Evolutionary conservation across 192 early-diverging fungal species (phyloP), one percentile per base, ranked within the genome.

Genomic region (Kappamyces sp.): DNA sequence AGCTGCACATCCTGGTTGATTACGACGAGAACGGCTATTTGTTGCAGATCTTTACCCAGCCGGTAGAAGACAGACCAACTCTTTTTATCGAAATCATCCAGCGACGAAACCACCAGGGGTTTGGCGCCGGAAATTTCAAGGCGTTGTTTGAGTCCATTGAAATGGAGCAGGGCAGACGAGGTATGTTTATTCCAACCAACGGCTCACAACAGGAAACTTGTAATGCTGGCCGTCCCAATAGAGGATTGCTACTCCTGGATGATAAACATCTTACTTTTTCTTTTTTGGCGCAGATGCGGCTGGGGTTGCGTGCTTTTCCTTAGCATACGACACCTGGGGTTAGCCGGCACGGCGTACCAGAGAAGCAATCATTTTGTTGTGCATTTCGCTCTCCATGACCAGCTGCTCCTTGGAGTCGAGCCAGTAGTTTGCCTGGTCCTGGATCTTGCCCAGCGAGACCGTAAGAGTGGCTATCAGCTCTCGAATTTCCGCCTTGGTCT

Each of bases 51-150:
- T 79, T 78, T 57, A 89, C 87, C 54, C 87, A 89, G 72, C 93
- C 93, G 10, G 72, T 93, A 10, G 87, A 94, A 75, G 95, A 98
- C 68, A 83, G 95, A 47, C 95, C 95, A 2, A 98, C 95, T 2
- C 77, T 98, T 36, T 98, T 97, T 63, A 79, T 97, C 62, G 95
- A 98, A 72, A 87, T 98, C 66, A 98, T 97, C 67, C 95, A 98
- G 73, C 88, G 93, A 40, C 84, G 86, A 47, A 90, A 92, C 66
- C 90, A 94, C 72, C 75, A 88, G 71, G 66, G 63, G 34, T 95
- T 95, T 69, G 94, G 93, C 55, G 92, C 92, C 47, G 94, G 94
- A 51, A 98, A 98, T 82, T 96, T 98, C 80, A 90, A 92, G 86
- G 89, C 90, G 58, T 78, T 98, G 51, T 98, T 98, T 74, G 93